Base-by-base conservation (phyloP, 306 rosid species). In the Coriaria nepalensis region DNA sequence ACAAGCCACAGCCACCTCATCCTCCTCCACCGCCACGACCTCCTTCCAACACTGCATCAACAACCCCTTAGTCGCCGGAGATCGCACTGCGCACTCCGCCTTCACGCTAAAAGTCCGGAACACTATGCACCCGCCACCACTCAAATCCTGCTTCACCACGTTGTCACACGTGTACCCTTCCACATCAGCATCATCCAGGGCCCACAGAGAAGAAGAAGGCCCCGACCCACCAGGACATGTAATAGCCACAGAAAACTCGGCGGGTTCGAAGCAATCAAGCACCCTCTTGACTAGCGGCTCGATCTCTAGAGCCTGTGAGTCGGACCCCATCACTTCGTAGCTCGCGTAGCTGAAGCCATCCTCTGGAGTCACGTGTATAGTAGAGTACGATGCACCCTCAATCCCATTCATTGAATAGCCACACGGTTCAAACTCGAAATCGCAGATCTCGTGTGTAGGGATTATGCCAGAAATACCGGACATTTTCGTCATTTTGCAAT, bases 311-410 rank as follows among this genome's bases (percentile, higher is more conserved):
- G 43, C 37, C 29, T 35, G 56, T 0, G 49, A 50, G 29, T 72
- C 69, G 29, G 67, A 59, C 4, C 80, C 80, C 52, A 54, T 57
- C 4, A 52, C 73, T 47, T 80, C 88, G 40, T 67, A 76, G 69
- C 88, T 80, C 2, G 83, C 83, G 41, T 73, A 76, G 29, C 83
- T 76, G 56, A 67, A 80, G 2, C 76, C 83, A 5, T 76, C 83
- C 50, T 80, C 88, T 6, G 88, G 88, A 14, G 83, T 76, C 62
- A 80, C 83, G 72, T 80, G 83, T 58, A 76, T 76, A 0, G 88
- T 80, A 2, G 88, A 80, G 12, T 58, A 69, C 5, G 76, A 56
- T 43, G 58, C 49, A 10, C 88, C 83, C n/a, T 80, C 72, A 2
- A 76, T 64, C 2, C 80, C 77, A 13, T 79, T 79, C 82, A 79